Conservation (phyloP, 768 basidiomycete species). For the Pholiota molesta region DNA sequence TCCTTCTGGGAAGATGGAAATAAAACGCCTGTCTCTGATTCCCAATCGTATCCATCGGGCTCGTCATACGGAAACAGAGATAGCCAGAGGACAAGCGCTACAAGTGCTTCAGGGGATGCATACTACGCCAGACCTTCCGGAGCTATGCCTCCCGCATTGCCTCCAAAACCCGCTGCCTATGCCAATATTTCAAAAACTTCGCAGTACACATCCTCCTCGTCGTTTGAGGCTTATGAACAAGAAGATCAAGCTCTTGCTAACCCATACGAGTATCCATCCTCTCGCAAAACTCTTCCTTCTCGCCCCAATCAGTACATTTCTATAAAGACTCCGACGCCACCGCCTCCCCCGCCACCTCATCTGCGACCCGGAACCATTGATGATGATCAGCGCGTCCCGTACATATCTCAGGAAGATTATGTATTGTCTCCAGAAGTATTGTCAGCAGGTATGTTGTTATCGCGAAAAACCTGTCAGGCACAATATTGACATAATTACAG, state of each 20-base stretch:
- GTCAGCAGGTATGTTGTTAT: slow-evolving; percentile 19
- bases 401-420: slow-evolving; percentile 1
- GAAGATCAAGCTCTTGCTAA: slow-evolving; percentile 11
- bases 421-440: slow-evolving; percentile 10
- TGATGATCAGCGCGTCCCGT: background rate
- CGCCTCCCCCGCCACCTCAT: slow-evolving; percentile 20
- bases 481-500: slow-evolving; percentile 8
- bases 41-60: slow-evolving; percentile 15
- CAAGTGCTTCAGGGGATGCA: slow-evolving; percentile 19
- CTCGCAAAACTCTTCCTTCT: slow-evolving; percentile 12
- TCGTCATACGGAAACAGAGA: slow-evolving; percentile 18
- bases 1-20: slow-evolving; percentile 17
- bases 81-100: slow-evolving; percentile 22
- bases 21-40: slow-evolving; percentile 19
- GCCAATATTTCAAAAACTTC: slow-evolving; percentile 11
- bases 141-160: slow-evolving; percentile 29
- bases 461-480: background rate
- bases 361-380: background rate
- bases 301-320: slow-evolving; percentile 13
- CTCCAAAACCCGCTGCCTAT: slow-evolving; percentile 28
- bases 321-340: slow-evolving; percentile 14
- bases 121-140: slow-evolving; percentile 31
- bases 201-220: slow-evolving; percentile 14
- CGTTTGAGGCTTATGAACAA: slow-evolving; percentile 22
- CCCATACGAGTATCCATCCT: slow-evolving; percentile 20